phyloP scores from a whole-genome alignment of 495 filamentous ascomycete species.

The Aspergillus kassunensis region DNA sequence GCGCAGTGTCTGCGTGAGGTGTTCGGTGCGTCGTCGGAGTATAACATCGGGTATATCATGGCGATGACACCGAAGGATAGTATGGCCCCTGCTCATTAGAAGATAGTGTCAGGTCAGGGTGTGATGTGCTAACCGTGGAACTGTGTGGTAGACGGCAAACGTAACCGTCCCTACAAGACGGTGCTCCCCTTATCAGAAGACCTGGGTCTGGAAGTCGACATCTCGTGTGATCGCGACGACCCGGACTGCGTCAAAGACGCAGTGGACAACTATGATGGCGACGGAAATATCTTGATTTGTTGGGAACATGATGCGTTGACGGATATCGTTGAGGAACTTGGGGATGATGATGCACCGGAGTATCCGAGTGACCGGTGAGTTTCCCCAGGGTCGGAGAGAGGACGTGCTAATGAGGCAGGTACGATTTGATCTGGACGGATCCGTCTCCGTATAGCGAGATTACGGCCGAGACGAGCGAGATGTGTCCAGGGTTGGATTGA shows the following conservation, averaged over 20 bases:
- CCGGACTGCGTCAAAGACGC: conserved; percentile 41
- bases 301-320: conserved; percentile 51
- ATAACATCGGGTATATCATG: conserved; percentile 52
- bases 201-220: conserved; percentile 49
- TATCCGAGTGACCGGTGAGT: conserved; percentile 35
- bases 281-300: conserved; percentile 54
- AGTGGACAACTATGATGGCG: conserved; percentile 39
- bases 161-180: conserved; percentile 48
- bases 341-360: conserved; percentile 34
- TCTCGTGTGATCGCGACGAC: conserved; percentile 47
- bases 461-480: conserved; percentile 30
- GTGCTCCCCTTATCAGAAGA: conserved; percentile 48
- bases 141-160: conserved; percentile 46
- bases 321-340: conserved; percentile 44
- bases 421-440: conserved; percentile 42
- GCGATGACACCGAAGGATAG: conserved; percentile 46
- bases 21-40: conserved; percentile 42
- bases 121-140: too few relatives aligned
- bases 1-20: conserved; percentile 48
- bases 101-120: too few relatives aligned
- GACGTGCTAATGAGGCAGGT: conserved; percentile 18
- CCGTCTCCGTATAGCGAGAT: conserved; percentile 33
- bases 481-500: conserved; percentile 28
- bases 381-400: neutral
- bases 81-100: conserved; percentile 29